Percentiles rank a stretch among this genome's conserved stretches.
Evolutionary conservation across 2,329 filamentous ascomycete species (phyloP).

Genomic region (Aspergillus fumigatus): DNA sequence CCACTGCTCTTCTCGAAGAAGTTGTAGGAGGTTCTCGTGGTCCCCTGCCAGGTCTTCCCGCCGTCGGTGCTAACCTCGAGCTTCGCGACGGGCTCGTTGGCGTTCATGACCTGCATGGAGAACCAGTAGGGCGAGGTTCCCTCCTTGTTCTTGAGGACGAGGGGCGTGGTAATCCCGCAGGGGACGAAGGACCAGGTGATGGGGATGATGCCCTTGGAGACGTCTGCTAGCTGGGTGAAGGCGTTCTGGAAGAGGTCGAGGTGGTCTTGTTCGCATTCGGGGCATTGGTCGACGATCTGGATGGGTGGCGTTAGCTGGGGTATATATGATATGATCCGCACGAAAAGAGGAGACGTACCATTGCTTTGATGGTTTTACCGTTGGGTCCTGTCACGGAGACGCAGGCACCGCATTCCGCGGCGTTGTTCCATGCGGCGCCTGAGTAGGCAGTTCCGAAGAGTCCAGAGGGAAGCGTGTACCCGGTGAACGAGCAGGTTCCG

Average conservation of each 20-base stretch:
- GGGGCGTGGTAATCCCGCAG: constrained; percentile 49
- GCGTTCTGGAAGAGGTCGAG: constrained; percentile 53
- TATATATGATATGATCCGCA: background rate
- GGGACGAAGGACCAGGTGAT: constrained; percentile 48
- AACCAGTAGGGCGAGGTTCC: constrained; percentile 50
- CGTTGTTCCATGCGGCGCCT: constrained; percentile 49
- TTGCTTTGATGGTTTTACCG: constrained; percentile 58
- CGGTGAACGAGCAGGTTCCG: constrained; percentile 60
- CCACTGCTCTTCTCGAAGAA: constrained; percentile 59
- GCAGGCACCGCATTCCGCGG: constrained; percentile 58
- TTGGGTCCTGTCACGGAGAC: constrained; percentile 49
- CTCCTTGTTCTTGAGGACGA: constrained; percentile 51
- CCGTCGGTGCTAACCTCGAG: constrained; percentile 60
- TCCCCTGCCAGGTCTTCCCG: constrained; percentile 55
- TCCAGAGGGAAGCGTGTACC: constrained; percentile 56
- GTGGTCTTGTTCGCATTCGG: constrained; percentile 50
- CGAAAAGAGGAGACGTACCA: constrained; percentile 45
- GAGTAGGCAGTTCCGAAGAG: constrained; percentile 60
- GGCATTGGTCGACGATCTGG: constrained; percentile 55
- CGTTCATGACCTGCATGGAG: constrained; percentile 61
- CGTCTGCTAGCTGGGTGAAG: constrained; percentile 45
- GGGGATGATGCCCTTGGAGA: constrained; percentile 45
- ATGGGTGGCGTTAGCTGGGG: background rate
- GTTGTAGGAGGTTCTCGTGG: constrained; percentile 53
- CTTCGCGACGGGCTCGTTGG: constrained; percentile 52